phyloP scores from a whole-genome alignment of 768 basidiomycete species.

The Lactarius psammicola region DNA sequence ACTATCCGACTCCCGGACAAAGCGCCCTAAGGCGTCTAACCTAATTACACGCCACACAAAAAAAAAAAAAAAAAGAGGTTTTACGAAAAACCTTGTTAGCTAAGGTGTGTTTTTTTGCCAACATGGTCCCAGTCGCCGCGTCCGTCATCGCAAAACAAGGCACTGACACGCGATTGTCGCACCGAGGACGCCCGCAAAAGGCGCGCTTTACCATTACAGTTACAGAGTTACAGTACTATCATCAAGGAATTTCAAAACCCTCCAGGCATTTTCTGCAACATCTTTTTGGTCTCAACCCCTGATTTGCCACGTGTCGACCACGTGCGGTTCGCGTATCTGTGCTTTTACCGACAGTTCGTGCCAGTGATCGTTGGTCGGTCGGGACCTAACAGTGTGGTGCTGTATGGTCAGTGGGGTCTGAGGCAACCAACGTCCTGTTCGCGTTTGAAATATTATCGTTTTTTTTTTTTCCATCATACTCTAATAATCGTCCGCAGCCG shows the following conservation, averaged over 20 bases:
- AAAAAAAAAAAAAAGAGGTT: neutral
- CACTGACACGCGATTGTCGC: conserved; percentile 9
- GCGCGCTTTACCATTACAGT: too few species aligned
- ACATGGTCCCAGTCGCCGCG: neutral
- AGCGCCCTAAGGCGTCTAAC: neutral
- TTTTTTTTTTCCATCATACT: too few species aligned
- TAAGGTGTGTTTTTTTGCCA: neutral
- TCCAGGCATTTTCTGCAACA: too few species aligned
- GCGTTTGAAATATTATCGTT: neutral
- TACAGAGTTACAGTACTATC: too few species aligned
- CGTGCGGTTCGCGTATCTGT: too few species aligned
- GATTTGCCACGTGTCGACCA: neutral
- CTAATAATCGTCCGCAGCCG: neutral
- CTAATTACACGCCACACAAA: conserved; percentile 1
- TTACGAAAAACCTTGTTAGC: neutral
- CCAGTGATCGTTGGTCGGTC: neutral
- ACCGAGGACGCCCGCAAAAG: neutral
- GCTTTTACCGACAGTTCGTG: neutral
- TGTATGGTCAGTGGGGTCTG: too few species aligned
- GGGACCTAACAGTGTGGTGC: too few species aligned
- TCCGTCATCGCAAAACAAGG: too few species aligned
- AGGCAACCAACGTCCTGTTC: too few species aligned
- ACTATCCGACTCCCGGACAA: neutral
- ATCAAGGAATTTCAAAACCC: too few species aligned
- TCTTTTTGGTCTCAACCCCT: too few species aligned